Base-by-base conservation (phyloP, 1,284 basidiomycete genomes). In the Ceratobasidium papillatum region DNA sequence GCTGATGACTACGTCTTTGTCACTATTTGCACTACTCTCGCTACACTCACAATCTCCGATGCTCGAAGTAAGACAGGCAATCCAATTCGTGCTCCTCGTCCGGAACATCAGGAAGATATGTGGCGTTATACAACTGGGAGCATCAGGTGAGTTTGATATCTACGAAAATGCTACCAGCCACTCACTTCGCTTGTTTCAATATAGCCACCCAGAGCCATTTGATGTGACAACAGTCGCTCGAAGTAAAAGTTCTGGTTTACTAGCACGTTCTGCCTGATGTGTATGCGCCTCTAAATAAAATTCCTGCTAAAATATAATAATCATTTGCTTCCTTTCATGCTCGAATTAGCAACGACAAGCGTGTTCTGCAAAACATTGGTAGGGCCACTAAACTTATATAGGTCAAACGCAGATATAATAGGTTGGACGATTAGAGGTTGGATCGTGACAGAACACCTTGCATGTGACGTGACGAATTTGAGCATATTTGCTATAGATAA, bases 81-180 rank as follows among this genome's bases (percentile, higher is more conserved):
- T 2, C 43, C 43, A 2, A 72, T 72, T 43, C 14, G 1, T n/a
- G 58, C 30, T 12, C 69, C 69, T 1, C 54, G 58, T 27, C 69
- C 69, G 27, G 69, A 72, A 30, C n/a, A 34, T 45, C 56, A 72
- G 27, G 27, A 41, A 12, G 69, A 72, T 22, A 72, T 72, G 69
- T 72, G 69, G 69, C 38, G 69, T 27, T 72, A 72, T 19, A 72
- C 69, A 12, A 72, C 69, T 1, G 69, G 69, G 36, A 72, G 69
- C 17, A 72, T 72, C 27, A 72, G 69, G 69, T 72, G 22, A 11
- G 69, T 51, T 36, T 11, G 36, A 36, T 3, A 25, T 43, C 34
- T 3, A 14, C 9, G 25, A 43, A 11, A 25, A n/a, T 27, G 17
- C 27, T 51, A 34, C 14, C 58, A 11, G 19, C 36, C 11, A 3